Percentiles rank a stretch among this genome's conserved stretches.
Conservation (phyloP, 1,284 basidiomycete genomes). For the Irpex rosettiformis region DNA sequence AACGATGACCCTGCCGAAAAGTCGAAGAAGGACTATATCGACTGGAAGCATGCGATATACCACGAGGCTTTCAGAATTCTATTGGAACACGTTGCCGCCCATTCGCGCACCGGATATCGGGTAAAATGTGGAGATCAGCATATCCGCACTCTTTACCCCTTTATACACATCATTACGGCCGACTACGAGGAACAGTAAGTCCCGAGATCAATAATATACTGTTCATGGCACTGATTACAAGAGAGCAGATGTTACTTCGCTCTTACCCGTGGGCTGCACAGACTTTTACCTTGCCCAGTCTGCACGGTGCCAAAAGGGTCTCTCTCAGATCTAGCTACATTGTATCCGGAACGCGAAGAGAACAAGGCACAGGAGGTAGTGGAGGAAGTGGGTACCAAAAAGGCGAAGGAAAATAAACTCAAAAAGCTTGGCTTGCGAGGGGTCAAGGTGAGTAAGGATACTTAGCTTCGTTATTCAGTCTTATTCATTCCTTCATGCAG, state of each 20-base stretch:
- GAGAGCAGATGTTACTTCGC: conserved; percentile 3
- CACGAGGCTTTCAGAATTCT: neutral
- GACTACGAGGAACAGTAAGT: conserved; percentile 33
- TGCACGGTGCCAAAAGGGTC: neutral
- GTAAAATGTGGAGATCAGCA: neutral
- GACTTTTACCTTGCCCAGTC: neutral
- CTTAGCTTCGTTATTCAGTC: neutral
- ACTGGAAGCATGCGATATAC: conserved; percentile 1
- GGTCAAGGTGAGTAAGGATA: neutral
- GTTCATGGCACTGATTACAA: neutral
- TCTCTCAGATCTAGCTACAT: neutral
- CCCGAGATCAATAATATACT: conserved; percentile 18
- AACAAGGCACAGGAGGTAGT: neutral
- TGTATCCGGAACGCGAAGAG: neutral
- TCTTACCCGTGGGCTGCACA: neutral
- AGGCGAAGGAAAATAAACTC: neutral
- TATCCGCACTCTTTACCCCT: neutral
- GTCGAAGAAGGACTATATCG: neutral
- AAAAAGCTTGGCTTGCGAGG: neutral
- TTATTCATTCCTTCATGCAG: neutral
- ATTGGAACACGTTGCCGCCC: neutral
- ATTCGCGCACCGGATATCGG: neutral
- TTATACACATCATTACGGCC: conserved; percentile 1
- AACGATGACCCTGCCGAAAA: neutral
- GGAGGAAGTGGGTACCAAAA: neutral